Evolutionary conservation across 2,329 filamentous ascomycete species (phyloP), one percentile per base, ranked within the genome.

Genomic region (Colletotrichum lini): DNA sequence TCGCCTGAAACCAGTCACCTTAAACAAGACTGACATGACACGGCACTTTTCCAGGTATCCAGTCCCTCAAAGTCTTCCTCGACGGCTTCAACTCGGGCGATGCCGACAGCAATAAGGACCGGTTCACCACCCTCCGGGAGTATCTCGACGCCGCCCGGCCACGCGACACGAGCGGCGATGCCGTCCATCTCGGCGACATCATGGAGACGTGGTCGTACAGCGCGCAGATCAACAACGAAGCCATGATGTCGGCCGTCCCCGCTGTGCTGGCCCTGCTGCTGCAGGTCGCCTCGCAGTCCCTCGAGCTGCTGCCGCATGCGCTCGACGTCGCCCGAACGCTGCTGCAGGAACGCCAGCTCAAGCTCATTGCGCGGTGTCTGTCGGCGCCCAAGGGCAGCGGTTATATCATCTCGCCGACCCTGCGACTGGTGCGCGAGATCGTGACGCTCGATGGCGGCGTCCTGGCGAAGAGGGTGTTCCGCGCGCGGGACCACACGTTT

Each of bases 121-220:
- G 85, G 74, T 82, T 83, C 79, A 82, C 82, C 78, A 91, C 96
- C 63, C 83, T 96, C 42, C 86, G 86, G 74, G 90, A 93, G 74
- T 96, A 92, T 78, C 88, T 96, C 59, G 85, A 90, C 56, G 82
- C 84, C 9, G 82, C 87, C 65, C 86, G 85, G 75, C 87, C 88
- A 2, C 80, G 81, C 74, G 81, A 84, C 63, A 78, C 79, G 64
- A 78, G 79, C 56, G 80, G 84, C 66, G 83, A 85, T 67, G 86
- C 88, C 8, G 85, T 91, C 30, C 94, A 92, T 75, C 88, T 98
- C 40, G 84, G 88, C 2, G 94, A 98, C 76, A 84, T 98, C 49
- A 93, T 97, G 82, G 93, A 97, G 76, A 94, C 91, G 70, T 98
- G 96, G 96, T 91, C 90, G 58, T 95, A 93, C 83, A 95, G 93